These are phyloP conservation scores for Fusarium dlaminii DNA, from an alignment of 2,329 filamentous ascomycete genomes.

Conservation along the genomic window DNA sequence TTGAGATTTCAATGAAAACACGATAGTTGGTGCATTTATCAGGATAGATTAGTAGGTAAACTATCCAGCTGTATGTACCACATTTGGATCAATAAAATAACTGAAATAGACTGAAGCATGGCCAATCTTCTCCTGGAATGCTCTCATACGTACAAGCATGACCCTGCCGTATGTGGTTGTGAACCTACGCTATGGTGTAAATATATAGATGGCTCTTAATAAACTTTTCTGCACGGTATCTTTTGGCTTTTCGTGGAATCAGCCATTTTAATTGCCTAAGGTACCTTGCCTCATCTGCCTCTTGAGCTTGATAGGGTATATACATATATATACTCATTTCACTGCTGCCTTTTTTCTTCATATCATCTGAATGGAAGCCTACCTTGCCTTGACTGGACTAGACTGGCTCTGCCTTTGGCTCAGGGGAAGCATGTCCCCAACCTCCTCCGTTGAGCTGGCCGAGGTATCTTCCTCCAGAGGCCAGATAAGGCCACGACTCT, in stretches of 20 bases:
- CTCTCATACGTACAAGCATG: not conserved
- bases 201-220: not conserved
- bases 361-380: not conserved
- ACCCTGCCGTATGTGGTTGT: not conserved
- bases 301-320: not conserved
- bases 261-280: not conserved
- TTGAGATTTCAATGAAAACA: not conserved
- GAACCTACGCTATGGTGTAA: not conserved
- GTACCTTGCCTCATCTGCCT: too few relatives aligned
- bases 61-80: not conserved
- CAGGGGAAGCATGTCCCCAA: slow-evolving; percentile 26
- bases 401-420: not conserved
- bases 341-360: not conserved
- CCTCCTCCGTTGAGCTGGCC: not conserved
- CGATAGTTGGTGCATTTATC: not conserved
- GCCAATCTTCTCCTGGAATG: not conserved
- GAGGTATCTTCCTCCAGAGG: not conserved
- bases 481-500: not conserved
- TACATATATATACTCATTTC: not conserved
- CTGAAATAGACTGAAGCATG: not conserved
- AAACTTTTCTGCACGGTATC: not conserved
- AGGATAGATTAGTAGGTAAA: not conserved
- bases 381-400: not conserved
- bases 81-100: not conserved
- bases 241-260: not conserved